Base-by-base conservation (phyloP, 805 yeast species). In the Lipomyces sp. region DNA sequence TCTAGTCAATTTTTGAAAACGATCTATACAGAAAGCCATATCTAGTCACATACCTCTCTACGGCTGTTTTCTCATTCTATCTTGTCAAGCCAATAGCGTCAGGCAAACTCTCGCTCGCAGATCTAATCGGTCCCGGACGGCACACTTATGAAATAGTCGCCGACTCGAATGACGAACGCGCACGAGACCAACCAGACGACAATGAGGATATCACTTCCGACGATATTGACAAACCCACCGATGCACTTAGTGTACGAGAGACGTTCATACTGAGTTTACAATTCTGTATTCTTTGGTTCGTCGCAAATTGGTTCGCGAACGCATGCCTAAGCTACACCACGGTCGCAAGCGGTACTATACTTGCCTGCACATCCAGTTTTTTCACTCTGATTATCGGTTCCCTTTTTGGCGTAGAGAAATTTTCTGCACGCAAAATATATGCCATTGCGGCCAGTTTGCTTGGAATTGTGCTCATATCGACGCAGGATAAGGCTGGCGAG, bases 271-370 rank as follows among this genome's bases (percentile, higher is more conserved):
- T 93, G 39, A 82, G 96, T 55, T 75, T 83, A 13, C 86, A 88
- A 69, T 93, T 93, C 66, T 84, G 95, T 57, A 69, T 85, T 2
- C 71, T 93, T 38, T 93, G 98, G 98, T 93, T 87, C 65, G 54
- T 82, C 16, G 95, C 98, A 2, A 93, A 93, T 67, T 74, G 90
- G 57, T 83, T 86, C 49, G 88, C 93, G 29, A 93, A 93, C 68
- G 87, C 95, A 0, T 82, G 95, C 19, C 73, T 93, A 45, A 77
- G 84, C 22, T 93, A 84, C 67, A 93, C 98, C 0, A 82, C 90
- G 11, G 98, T 93, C 19, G 95, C 95, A 1, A 84, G 93, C 13
- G 97, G 95, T 63, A 93, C 98, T 2, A 91, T 93, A 22, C 70
- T 93, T 35, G 85, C 96, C 16, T 85, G 96, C 33, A 90, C 98